Base-by-base conservation (phyloP, 2,329 filamentous ascomycete genomes). In the Trichoderma polysporum region DNA sequence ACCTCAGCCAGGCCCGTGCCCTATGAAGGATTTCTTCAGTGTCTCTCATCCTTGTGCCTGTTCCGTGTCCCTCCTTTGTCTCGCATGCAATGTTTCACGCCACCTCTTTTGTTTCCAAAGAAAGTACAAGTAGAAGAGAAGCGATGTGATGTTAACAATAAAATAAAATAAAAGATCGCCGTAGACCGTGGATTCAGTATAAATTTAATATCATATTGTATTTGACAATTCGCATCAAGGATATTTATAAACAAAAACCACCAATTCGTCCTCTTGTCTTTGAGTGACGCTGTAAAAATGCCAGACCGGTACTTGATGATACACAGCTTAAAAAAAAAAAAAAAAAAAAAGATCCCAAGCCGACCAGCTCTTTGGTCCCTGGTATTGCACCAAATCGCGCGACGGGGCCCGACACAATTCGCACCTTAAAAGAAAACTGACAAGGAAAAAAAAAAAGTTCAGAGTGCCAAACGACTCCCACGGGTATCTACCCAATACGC, bases 41-140 rank as follows among this genome's bases (percentile, higher is more conserved):
- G 37, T 64, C 27, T 45, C 37, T 56, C 60, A 56, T 54, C 60
- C 50, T 22, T n/a, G 50, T n/a, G 60, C 37, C 53, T 54, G 60
- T 63, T 41, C 52, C 60, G 59, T 35, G 60, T 56, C 37, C 58
- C 58, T 61, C 58, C 60, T 64, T 35, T 64, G 60, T 56, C 60
- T 64, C 29, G 49, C 60, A 45, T 56, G 60, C 27, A 19, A 64
- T 64, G 50, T 64, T 47, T 64, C 60, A 64, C 45, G 45, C 60
- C 60, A 64, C 50, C 27, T 35, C 19, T 39, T 52, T 41, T 17
- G 17, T 54, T 35, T 54, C 29, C 35, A 6, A 4, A 22, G 7
- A 41, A 22, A 53, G 17, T 6, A 29, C n/a, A n/a, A n/a, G n/a
- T n/a, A n/a, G n/a, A n/a, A n/a, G n/a, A n/a, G n/a, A n/a, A n/a